These are phyloP conservation scores for Meyerozyma elateridarum DNA, from an alignment of 1,139 yeast genomes.

Conservation along the genomic window DNA sequence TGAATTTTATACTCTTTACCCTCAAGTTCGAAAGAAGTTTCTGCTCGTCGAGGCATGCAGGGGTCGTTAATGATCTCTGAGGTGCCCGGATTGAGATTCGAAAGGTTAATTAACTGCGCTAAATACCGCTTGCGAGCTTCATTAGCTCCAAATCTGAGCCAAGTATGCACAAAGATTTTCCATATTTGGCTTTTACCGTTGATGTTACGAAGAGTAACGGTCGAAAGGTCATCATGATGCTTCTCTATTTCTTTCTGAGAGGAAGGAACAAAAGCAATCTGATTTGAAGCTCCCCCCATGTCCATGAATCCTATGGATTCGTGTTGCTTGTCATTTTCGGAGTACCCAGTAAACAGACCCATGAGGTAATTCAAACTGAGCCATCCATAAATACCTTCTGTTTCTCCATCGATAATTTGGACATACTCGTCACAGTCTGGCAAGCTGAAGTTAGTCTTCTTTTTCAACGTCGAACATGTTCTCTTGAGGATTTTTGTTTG, in stretches of 20 bases:
- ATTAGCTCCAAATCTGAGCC: slow-evolving; percentile 85
- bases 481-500: slow-evolving; percentile 44
- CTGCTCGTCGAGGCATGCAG: slow-evolving; percentile 62
- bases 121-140: slow-evolving; percentile 67
- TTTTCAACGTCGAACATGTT: slow-evolving; percentile 46
- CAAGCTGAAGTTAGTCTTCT: slow-evolving; percentile 44
- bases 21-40: slow-evolving; percentile 34
- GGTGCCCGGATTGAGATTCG: slow-evolving; percentile 19
- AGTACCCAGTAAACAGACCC: slow-evolving; percentile 48
- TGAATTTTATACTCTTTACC: slow-evolving; percentile 44
- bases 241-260: slow-evolving; percentile 43
- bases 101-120: slow-evolving; percentile 39
- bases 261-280: slow-evolving; percentile 72
- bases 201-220: slow-evolving; percentile 49
- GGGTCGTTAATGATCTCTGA: slow-evolving; percentile 48
- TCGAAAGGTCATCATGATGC: slow-evolving; percentile 61
- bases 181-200: slow-evolving; percentile 62
- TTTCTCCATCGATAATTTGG: slow-evolving; percentile 73
- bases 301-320: slow-evolving; percentile 79
- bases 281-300: slow-evolving; percentile 89
- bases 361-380: slow-evolving; percentile 63
- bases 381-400: slow-evolving; percentile 84
- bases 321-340: slow-evolving; percentile 24
- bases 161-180: slow-evolving; percentile 74
- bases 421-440: slow-evolving; percentile 56